These are phyloP conservation scores for Globisporangium acanthophoron DNA, from an alignment of 352 stramenopile species.

Conservation along the genomic window DNA sequence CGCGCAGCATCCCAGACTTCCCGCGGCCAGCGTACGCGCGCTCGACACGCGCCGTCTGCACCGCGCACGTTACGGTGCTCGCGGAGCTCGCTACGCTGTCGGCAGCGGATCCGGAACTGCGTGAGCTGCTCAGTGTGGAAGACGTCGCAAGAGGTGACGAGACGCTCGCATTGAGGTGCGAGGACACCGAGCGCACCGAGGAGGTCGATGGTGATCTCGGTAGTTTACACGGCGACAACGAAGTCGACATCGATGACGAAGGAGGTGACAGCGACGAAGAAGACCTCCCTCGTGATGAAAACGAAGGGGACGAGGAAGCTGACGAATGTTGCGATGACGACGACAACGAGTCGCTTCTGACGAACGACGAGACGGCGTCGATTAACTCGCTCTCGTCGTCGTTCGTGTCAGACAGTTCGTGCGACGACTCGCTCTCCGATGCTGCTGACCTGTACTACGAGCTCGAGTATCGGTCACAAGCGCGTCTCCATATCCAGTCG, in stretches of 20 bases:
- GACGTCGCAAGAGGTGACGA: neutral
- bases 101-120: neutral
- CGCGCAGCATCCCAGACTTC: conserved; percentile 11
- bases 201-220: neutral
- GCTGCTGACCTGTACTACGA: conserved; percentile 13
- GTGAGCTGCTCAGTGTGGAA: neutral
- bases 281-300: neutral
- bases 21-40: conserved; percentile 6
- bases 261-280: neutral
- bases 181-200: neutral
- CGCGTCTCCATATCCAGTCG: neutral
- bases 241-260: neutral
- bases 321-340: neutral
- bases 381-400: conserved; percentile 16
- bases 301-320: neutral
- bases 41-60: neutral
- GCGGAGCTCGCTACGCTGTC: neutral
- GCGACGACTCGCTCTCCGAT: conserved; percentile 7
- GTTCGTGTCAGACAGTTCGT: conserved; percentile 11
- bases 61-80: neutral
- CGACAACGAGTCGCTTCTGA: conserved; percentile 6
- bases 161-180: neutral
- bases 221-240: neutral
- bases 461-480: conserved; percentile 1
- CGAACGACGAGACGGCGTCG: conserved; percentile 15